Base-by-base conservation (phyloP, 1,139 yeast species). In the Suhomyces guaymorum region DNA sequence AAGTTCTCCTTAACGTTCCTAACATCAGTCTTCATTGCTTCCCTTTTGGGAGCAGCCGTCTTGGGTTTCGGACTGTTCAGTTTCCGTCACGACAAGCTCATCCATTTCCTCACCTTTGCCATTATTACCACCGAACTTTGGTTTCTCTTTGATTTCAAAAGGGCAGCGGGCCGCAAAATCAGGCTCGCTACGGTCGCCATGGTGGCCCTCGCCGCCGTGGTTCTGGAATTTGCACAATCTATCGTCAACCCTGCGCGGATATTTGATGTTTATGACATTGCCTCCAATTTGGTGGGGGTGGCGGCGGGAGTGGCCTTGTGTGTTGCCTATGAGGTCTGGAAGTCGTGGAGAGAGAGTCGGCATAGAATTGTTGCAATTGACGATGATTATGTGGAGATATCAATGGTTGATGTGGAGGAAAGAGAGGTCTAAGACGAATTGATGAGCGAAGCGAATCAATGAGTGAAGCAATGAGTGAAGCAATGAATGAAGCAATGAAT, bases 21-120 rank as follows among this genome's bases (percentile, higher is more conserved):
- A 45, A 45, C 41, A 19, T 22, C 51, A 28, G 51, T 47, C 3
- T 55, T 63, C 16, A 31, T 44, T 4, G 8, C 42, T 1, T 39
- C 51, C 5, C 42, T 62, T 8, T 28, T 46, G 39, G 45, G 44
- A 4, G 73, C 74, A 7, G 70, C 60, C 5, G 70, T 69, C 41
- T 52, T 80, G 23, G 86, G 85, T 10, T 72, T 79, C 46, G 72
- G 80, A 26, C 67, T 63, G 63, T 45, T 74, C 18, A 61, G 60
- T 16, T 46, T 78, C 24, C 44, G 47, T n/a, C 67, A 76, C 51
- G 86, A 80, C 55, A 80, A 80, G 54, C 44, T 64, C 6, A 51
- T 76, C 15, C 86, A 80, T 46, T 73, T 73, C 36, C 32, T 53
- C 13, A 68, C 76, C 16, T 80, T 80, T 50, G 61, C 70, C 38